Evolutionary conservation across 2,329 filamentous ascomycete species (phyloP).

Genomic region (Diaporthe sp.): DNA sequence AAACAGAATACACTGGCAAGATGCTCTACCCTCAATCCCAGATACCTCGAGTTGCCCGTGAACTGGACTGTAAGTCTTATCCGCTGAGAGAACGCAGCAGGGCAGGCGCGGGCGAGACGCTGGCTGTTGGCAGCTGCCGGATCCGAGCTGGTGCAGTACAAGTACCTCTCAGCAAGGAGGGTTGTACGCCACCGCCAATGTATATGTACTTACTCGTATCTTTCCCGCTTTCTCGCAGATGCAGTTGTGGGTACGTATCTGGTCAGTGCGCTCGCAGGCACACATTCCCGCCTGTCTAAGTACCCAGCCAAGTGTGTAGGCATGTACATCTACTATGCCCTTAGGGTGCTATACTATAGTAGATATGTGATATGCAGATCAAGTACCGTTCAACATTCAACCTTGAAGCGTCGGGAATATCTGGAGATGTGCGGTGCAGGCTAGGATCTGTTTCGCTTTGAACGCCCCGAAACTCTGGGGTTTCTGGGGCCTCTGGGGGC

Average conservation of each 20-base stretch:
- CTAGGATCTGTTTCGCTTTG: slow-evolving; percentile 21
- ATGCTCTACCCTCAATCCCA: not conserved
- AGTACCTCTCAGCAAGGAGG: not conserved
- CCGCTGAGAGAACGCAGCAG: not conserved
- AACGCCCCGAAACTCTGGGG: slow-evolving; percentile 9
- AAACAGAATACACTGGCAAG: not conserved
- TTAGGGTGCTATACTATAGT: not conserved
- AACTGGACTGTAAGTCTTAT: not conserved
- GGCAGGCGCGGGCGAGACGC: slow-evolving; percentile 5
- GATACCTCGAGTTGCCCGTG: not conserved
- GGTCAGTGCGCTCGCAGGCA: not conserved
- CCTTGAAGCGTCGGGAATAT: not conserved
- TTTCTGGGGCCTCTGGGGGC: not conserved
- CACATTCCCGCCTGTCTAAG: not conserved
- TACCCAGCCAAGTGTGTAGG: not conserved
- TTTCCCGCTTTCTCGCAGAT: not conserved
- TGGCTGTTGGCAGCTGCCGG: not conserved
- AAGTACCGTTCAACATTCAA: not conserved
- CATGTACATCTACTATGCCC: not conserved
- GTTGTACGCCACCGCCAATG: not conserved
- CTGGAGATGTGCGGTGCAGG: slow-evolving; percentile 10
- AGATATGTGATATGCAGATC: not conserved
- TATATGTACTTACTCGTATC: not conserved
- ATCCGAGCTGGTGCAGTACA: not conserved
- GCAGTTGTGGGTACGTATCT: not conserved